phyloP scores from a whole-genome alignment of 441 rosid genomes.

The Populus hybrid region DNA sequence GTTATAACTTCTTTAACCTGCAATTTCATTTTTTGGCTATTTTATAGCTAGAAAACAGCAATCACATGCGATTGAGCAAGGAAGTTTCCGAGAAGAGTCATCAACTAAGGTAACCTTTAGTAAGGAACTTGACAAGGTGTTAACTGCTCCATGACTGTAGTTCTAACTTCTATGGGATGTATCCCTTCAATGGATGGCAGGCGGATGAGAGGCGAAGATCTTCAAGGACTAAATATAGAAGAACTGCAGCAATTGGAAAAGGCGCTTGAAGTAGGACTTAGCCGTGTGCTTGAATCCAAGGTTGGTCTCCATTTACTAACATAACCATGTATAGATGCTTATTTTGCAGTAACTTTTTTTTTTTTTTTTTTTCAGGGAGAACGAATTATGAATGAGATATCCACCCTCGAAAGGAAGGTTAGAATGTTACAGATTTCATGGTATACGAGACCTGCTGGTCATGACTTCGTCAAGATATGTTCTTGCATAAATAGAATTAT shows the following conservation, averaged over 20 bases:
- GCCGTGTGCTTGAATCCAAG: constrained; percentile 43
- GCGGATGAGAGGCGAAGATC: constrained; percentile 65
- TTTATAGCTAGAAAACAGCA: constrained; percentile 45
- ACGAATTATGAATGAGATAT: constrained; percentile 40
- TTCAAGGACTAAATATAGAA: constrained; percentile 46
- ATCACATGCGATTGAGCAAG: constrained; percentile 39
- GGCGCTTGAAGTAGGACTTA: constrained; percentile 46
- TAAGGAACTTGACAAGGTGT: background rate
- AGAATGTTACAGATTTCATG: background rate
- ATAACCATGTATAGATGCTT: background rate
- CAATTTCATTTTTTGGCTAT: background rate
- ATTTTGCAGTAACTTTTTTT: background rate
- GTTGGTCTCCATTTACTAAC: constrained; percentile 12
- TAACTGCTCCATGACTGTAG: background rate
- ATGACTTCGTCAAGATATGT: background rate
- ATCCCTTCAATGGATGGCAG: constrained; percentile 25
- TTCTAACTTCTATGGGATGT: background rate
- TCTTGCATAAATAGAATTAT: too few species aligned
- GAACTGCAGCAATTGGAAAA: constrained; percentile 52
- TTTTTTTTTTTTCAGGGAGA: background rate
- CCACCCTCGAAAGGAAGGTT: constrained; percentile 50
- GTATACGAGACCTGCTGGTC: background rate
- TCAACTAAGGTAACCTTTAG: constrained; percentile 38
- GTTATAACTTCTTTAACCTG: background rate
- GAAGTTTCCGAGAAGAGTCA: constrained; percentile 49